Conservation (phyloP, 345 rosid species). For the Chamaenerion angustifolium region DNA sequence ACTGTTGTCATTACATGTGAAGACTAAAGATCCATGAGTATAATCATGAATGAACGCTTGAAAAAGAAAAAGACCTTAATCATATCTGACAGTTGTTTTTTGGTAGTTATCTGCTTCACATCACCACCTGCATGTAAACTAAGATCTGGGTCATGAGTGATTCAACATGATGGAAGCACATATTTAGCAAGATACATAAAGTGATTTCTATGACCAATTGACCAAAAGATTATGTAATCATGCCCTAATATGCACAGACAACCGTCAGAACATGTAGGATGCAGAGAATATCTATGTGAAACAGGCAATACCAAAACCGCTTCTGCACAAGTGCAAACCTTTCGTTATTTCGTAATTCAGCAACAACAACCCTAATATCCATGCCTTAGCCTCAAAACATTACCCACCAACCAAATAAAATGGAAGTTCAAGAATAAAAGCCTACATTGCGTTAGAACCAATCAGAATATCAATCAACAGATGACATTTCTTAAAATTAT, state of each 20-base stretch:
- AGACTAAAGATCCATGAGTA: no score
- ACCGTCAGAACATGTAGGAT: constrained; percentile 3
- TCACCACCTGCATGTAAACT: constrained; percentile 85
- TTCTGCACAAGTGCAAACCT: constrained; percentile 60
- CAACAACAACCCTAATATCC: constrained; percentile 55
- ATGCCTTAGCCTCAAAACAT: no score
- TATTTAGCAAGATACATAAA: constrained; percentile 1
- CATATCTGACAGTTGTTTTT: constrained; percentile 61
- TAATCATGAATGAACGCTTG: constrained; percentile 12
- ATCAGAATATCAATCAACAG: no score
- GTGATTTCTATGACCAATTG: neutral
- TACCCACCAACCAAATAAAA: no score
- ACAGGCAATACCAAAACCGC: constrained; percentile 18
- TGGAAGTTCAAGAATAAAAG: no score
- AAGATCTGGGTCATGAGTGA: constrained; percentile 21
- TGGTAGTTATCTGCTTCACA: constrained; percentile 63
- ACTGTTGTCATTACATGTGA: no score
- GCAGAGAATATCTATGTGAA: neutral
- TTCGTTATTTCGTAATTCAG: constrained; percentile 56
- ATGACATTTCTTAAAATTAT: no score
- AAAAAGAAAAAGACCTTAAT: constrained; percentile 61
- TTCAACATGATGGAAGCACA: neutral
- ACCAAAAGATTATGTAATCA: neutral
- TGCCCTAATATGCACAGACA: neutral
- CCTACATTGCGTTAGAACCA: no score